phyloP scores from a whole-genome alignment of 805 yeast species.

The Saccharomycopsis sp. region DNA sequence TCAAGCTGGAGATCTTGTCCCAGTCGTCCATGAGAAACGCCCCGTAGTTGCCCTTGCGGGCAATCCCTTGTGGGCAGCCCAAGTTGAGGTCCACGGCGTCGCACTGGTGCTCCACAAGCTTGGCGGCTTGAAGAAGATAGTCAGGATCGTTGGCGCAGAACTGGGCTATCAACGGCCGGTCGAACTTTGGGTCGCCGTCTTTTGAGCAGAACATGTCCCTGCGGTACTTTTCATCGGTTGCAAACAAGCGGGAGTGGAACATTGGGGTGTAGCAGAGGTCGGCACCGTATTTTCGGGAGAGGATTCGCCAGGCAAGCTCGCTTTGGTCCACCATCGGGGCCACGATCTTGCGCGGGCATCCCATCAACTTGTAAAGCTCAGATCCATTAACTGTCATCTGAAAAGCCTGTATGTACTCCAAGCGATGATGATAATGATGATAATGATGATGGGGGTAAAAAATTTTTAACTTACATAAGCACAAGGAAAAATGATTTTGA shows the following conservation, averaged over 20 bases:
- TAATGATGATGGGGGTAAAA: too few species aligned
- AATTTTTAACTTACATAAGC: too few species aligned
- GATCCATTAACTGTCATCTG: too few species aligned
- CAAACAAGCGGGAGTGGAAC: conserved; percentile 89
- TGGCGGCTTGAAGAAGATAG: conserved; percentile 71
- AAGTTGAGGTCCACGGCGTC: conserved; percentile 94
- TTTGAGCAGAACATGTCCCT: conserved; percentile 58
- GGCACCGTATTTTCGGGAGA: conserved; percentile 85
- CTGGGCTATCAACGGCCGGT: conserved; percentile 86
- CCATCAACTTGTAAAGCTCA: conserved; percentile 9
- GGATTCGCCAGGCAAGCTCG: conserved; percentile 89
- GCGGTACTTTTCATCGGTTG: conserved; percentile 75
- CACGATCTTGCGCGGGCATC: conserved; percentile 67
- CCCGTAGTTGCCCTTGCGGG: conserved; percentile 90
- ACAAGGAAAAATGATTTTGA: too few species aligned
- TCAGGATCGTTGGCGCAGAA: conserved; percentile 97
- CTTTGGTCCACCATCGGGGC: conserved; percentile 99
- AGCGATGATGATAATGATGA: too few species aligned
- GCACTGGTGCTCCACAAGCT: conserved; percentile 67
- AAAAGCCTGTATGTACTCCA: too few species aligned
- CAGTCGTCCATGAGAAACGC: conserved; percentile 96
- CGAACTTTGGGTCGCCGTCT: conserved; percentile 64
- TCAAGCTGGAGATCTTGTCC: conserved; percentile 67
- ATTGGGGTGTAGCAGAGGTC: conserved; percentile 92
- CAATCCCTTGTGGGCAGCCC: conserved; percentile 98